Evolutionary conservation across 148 eudicot genomes (phyloP).

Genomic region (Heliamphora exappendiculata): DNA sequence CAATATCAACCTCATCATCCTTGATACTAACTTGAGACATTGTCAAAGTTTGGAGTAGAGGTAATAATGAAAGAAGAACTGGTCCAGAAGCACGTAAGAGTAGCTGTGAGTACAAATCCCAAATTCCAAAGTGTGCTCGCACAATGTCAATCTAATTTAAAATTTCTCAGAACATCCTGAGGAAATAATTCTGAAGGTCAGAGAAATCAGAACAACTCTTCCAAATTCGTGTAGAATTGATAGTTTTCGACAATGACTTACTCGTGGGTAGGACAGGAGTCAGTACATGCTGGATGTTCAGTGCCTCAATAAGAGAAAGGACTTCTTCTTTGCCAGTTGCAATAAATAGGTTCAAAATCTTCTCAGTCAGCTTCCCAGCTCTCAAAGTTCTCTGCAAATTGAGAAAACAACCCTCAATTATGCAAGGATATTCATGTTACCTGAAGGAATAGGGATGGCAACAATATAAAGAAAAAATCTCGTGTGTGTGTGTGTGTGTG

Average conservation of each 20-base stretch:
- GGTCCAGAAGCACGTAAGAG: not conserved
- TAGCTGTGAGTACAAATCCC: slow-evolving; percentile 5
- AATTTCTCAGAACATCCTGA: slow-evolving; percentile 85
- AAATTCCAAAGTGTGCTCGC: not conserved
- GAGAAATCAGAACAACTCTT: not conserved
- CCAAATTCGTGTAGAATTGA: not conserved
- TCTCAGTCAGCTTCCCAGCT: slow-evolving; percentile 94
- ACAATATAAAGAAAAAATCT: not conserved
- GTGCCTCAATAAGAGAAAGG: slow-evolving; percentile 51
- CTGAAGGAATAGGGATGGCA: not conserved
- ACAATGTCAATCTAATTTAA: slow-evolving; percentile 21
- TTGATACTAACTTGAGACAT: slow-evolving; percentile 53
- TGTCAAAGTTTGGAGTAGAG: slow-evolving; percentile 2
- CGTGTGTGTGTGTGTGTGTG: not conserved
- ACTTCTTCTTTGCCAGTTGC: slow-evolving; percentile 83
- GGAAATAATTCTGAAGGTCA: slow-evolving; percentile 8
- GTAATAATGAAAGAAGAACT: not conserved
- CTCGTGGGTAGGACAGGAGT: slow-evolving; percentile 86
- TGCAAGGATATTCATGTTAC: not conserved
- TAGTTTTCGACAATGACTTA: slow-evolving; percentile 30
- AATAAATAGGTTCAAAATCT: slow-evolving; percentile 66
- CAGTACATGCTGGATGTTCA: slow-evolving; percentile 56
- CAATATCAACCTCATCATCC: slow-evolving; percentile 74
- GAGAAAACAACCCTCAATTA: not conserved
- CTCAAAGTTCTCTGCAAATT: slow-evolving; percentile 68